Conservation (phyloP, 2,329 filamentous ascomycete species). For the Emmonsia crescens region DNA sequence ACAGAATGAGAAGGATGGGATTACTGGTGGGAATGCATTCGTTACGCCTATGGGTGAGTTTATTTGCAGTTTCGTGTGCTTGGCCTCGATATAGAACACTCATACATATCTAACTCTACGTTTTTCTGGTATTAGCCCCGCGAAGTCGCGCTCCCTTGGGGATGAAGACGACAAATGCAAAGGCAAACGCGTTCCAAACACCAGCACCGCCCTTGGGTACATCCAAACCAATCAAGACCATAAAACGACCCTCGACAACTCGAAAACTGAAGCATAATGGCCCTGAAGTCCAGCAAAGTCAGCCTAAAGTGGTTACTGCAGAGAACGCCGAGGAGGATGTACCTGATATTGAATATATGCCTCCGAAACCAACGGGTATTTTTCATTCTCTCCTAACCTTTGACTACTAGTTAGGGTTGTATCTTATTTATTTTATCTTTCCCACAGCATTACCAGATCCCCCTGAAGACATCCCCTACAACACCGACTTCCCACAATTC, state of each 20-base stretch:
- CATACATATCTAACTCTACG: slow-evolving; percentile 2
- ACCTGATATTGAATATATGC: slow-evolving; percentile 81
- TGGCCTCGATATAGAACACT: slow-evolving; percentile 6
- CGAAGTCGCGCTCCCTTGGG: slow-evolving; percentile 71
- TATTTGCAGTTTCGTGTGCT: slow-evolving; percentile 6
- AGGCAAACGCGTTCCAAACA: slow-evolving; percentile 57
- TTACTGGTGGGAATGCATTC: slow-evolving; percentile 52
- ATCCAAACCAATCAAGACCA: slow-evolving; percentile 52
- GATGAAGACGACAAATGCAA: slow-evolving; percentile 94
- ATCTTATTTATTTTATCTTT: slow-evolving; percentile 32
- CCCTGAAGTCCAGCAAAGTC: slow-evolving; percentile 29
- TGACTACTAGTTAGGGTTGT: background rate
- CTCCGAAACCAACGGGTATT: slow-evolving; percentile 53
- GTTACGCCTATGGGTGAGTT: slow-evolving; percentile 68
- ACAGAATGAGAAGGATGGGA: slow-evolving; percentile 41
- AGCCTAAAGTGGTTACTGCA: slow-evolving; percentile 39
- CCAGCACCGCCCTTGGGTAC: slow-evolving; percentile 51
- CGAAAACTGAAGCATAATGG: slow-evolving; percentile 47
- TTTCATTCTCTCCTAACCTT: background rate
- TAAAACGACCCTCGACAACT: slow-evolving; percentile 47
- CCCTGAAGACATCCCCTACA: slow-evolving; percentile 35
- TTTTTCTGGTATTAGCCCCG: slow-evolving; percentile 37
- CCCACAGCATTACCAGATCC: slow-evolving; percentile 37
- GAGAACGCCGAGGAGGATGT: slow-evolving; percentile 37
- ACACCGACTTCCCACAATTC: slow-evolving; percentile 43